Evolutionary conservation across 352 stramenopile species (phyloP).

Genomic region (Peronosclerospora sorghi): DNA sequence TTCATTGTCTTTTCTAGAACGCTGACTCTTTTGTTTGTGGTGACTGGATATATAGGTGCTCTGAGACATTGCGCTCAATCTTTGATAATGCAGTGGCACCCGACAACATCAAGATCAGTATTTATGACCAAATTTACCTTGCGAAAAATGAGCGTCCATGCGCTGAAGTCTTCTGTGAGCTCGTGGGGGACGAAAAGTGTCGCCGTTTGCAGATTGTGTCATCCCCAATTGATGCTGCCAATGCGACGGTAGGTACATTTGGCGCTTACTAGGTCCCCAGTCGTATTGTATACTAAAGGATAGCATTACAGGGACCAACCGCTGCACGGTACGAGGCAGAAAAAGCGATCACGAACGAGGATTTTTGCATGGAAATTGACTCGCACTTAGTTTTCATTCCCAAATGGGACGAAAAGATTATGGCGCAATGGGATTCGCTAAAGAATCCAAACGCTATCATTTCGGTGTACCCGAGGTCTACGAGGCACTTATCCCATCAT

Average conservation of each 20-base stretch:
- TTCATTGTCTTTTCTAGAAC: background rate
- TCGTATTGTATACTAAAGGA: background rate
- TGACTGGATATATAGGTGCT: constrained; percentile 26
- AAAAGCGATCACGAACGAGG: constrained; percentile 62
- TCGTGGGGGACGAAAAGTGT: constrained; percentile 50
- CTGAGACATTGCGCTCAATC: constrained; percentile 69
- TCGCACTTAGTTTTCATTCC: constrained; percentile 71
- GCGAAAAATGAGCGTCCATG: constrained; percentile 53
- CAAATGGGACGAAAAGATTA: constrained; percentile 68
- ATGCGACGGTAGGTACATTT: constrained; percentile 37
- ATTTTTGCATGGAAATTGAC: constrained; percentile 76
- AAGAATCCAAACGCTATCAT: constrained; percentile 70
- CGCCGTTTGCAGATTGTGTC: constrained; percentile 54
- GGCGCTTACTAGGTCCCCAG: background rate
- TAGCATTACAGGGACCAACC: constrained; percentile 41
- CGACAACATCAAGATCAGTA: constrained; percentile 45
- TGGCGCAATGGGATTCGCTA: constrained; percentile 55
- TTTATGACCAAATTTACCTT: constrained; percentile 68
- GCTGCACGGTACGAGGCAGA: constrained; percentile 63
- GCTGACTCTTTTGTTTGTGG: constrained; percentile 1
- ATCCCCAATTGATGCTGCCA: constrained; percentile 51
- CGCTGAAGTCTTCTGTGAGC: constrained; percentile 51
- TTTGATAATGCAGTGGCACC: constrained; percentile 57
- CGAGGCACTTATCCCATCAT: constrained; percentile 39
- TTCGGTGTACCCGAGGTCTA: constrained; percentile 74